A percentile compares a stretch with the other conserved stretches of the same genome.
Evolutionary conservation across 2,329 filamentous ascomycete species (phyloP).

Genomic region (Aspergillus ruber): DNA sequence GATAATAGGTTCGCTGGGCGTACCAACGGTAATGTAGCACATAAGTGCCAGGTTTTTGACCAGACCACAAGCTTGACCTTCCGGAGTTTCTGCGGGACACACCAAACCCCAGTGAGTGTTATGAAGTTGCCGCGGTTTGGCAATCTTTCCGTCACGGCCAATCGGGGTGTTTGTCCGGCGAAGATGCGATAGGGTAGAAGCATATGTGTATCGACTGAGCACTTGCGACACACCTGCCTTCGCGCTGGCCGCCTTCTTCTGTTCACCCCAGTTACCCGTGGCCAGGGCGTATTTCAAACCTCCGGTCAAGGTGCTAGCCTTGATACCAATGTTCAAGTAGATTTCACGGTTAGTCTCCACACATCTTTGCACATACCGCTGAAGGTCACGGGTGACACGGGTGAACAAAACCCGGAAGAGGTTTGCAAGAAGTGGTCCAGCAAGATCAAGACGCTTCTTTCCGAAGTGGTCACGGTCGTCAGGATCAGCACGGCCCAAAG

Average conservation of each 20-base stretch:
- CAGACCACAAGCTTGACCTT: constrained; percentile 95
- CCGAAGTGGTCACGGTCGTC: constrained; percentile 98
- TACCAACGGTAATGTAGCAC: constrained; percentile 96
- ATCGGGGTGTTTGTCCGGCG: constrained; percentile 96
- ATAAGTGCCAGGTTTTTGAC: constrained; percentile 97
- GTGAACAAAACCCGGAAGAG: constrained; percentile 89
- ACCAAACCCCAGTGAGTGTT: constrained; percentile 98
- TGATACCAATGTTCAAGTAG: constrained; percentile 83
- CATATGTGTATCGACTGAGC: constrained; percentile 93
- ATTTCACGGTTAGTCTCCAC: constrained; percentile 87
- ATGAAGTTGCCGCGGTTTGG: constrained; percentile 94
- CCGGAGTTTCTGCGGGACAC: constrained; percentile 93
- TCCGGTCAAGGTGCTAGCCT: constrained; percentile 83
- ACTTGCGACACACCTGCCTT: constrained; percentile 98
- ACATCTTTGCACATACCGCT: constrained; percentile 83
- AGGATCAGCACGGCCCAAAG: constrained; percentile 83
- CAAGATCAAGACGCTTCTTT: constrained; percentile 94
- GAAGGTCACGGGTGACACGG: constrained; percentile 84
- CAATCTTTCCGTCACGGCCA: constrained; percentile 94
- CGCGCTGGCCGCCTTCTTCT: constrained; percentile 93
- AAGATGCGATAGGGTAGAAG: constrained; percentile 93
- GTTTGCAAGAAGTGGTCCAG: constrained; percentile 89
- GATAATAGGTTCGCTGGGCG: constrained; percentile 79
- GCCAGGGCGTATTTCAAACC: constrained; percentile 94
- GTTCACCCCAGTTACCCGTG: constrained; percentile 98